Evolutionary conservation across 306 rosid genomes (phyloP).

Genomic region (Glycine tomentella): DNA sequence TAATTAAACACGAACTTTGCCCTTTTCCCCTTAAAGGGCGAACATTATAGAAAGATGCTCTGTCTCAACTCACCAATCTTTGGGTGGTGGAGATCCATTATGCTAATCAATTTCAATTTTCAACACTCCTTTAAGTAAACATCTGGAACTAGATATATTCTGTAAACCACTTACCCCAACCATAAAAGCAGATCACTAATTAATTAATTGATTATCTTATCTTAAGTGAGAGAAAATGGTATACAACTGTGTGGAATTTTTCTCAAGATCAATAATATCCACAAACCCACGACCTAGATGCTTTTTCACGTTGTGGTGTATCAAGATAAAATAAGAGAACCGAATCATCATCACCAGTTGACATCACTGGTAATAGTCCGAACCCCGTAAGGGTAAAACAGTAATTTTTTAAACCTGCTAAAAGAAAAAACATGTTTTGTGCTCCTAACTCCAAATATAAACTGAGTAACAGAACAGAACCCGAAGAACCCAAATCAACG

Average conservation of each 20-base stretch:
- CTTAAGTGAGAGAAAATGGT: slow-evolving; percentile 6
- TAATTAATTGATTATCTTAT: slow-evolving; percentile 17
- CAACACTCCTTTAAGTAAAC: not conserved
- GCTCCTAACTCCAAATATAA: not conserved
- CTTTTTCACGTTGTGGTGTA: not conserved
- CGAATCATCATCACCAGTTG: no score
- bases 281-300: not conserved
- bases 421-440: not conserved
- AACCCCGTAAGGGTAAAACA: slow-evolving; percentile 22
- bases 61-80: slow-evolving; percentile 21
- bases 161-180: slow-evolving; percentile 27
- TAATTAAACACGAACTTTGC: not conserved
- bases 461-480: not conserved
- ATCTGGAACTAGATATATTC: slow-evolving; percentile 27
- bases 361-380: not conserved
- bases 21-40: not conserved
- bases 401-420: slow-evolving; percentile 15
- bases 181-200: slow-evolving; percentile 26
- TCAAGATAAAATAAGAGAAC: no score
- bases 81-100: slow-evolving; percentile 39
- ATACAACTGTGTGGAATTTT: slow-evolving; percentile 15
- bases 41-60: slow-evolving; percentile 2
- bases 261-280: not conserved
- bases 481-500: not conserved
- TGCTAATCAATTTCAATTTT: slow-evolving; percentile 16